Evolutionary conservation across 2,329 filamentous ascomycete species (phyloP), one percentile per base, ranked within the genome.

Genomic region (Chaetoscypha palmicola): DNA sequence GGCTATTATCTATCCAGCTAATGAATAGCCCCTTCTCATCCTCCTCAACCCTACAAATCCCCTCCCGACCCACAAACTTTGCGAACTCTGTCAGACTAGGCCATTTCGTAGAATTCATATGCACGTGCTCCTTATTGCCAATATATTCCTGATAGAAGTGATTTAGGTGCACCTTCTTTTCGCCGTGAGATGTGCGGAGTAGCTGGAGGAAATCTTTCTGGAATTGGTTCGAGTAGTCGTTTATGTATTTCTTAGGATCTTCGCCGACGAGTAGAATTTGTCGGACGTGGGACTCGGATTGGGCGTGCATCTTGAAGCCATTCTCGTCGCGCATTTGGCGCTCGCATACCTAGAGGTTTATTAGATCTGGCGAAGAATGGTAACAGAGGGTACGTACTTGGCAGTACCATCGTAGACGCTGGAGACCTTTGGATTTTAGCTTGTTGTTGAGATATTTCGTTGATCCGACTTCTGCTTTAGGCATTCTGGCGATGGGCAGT

Each of bases 111-210:
- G 88, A 74, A 64, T 96, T 96, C 85, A 97, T 89, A 62, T 97
- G 92, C 7, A 92, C 71, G 62, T 97, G 91, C 58, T 88, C 76
- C 64, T 90, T 89, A 55, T 91, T 83, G 12, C 79, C 74, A 55
- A 97, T 96, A 58, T 94, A 92, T 60, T 90, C 83, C 62, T 97
- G 88, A 66, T 98, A 98, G 64, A 97, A 97, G 49, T 86, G 81
- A 60, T 98, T 98, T 40, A 90, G 78, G 24, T 90, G 77, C 1
- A 97, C 81, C 57, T 80, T 77, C 65, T 98, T 98, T 66, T 95
- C 89, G 50, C 89, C 88, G 58, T 98, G 92, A 0, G 82, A 78
- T 0, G 90, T 95, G 45, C 79, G 76, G 5, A 98, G 71, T 2
- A 92, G 71, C 45, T 79, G 71, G 1, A 94, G 51, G 57, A 95